A percentile compares a stretch with the other conserved stretches of the same genome.
phyloP scores from a whole-genome alignment of 257 asterid species.

The Penstemon newberryi region DNA sequence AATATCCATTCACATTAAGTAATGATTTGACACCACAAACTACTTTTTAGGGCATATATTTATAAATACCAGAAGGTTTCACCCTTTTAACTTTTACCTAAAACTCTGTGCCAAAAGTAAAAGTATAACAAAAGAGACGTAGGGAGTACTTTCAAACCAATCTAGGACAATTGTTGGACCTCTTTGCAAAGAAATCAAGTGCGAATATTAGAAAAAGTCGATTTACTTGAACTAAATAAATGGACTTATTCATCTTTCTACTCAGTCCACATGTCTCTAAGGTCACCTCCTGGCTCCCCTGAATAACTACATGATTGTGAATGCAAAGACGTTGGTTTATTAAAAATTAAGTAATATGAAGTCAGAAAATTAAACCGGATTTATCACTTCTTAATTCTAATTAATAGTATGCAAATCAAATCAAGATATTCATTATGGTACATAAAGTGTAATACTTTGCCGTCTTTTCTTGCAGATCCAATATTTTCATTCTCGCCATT shows the following conservation, averaged over 20 bases:
- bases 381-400: neutral
- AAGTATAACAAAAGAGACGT: too few relatives aligned
- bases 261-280: too few relatives aligned
- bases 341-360: neutral
- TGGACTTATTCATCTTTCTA: too few relatives aligned
- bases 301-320: too few relatives aligned
- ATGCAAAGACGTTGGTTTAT: neutral
- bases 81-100: too few relatives aligned
- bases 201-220: neutral
- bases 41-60: too few relatives aligned
- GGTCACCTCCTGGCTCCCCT: too few relatives aligned
- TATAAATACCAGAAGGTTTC: too few relatives aligned
- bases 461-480: constrained; percentile 62
- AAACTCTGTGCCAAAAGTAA: too few relatives aligned
- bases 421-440: neutral
- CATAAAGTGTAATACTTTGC: constrained; percentile 13
- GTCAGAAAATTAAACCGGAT: constrained; percentile 4
- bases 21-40: too few relatives aligned
- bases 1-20: too few relatives aligned
- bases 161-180: neutral
- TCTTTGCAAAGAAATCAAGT: neutral
- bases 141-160: too few relatives aligned
- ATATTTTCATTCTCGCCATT: constrained; percentile 89
- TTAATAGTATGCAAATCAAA: neutral
- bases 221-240: neutral